Evolutionary conservation across 2,329 filamentous ascomycete species (phyloP).

Genomic region (Diaporthe sp.): DNA sequence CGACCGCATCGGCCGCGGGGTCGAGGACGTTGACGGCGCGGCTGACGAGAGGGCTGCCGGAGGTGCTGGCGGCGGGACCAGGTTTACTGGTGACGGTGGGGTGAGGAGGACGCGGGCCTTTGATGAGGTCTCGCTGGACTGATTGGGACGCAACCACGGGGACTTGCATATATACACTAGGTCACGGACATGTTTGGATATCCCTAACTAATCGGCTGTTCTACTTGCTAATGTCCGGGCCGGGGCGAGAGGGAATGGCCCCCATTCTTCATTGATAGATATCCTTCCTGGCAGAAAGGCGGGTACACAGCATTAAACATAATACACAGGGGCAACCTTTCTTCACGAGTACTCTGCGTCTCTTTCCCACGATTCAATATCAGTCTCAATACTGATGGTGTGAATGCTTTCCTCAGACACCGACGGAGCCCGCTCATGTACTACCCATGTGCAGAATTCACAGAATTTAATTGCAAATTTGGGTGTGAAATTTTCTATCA

Average conservation of each 20-base stretch:
- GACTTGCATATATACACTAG: not conserved
- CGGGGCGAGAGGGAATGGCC: not conserved
- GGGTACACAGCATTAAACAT: not conserved
- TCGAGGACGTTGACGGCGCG: constrained; percentile 15
- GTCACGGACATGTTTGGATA: not conserved
- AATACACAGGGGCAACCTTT: constrained; percentile 1
- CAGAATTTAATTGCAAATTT: not conserved
- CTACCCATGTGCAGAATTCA: not conserved
- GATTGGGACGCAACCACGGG: not conserved
- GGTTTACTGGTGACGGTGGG: not conserved
- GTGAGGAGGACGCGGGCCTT: not conserved
- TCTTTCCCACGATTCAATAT: not conserved
- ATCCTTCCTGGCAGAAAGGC: not conserved
- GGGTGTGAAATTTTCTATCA: not conserved
- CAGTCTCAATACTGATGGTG: not conserved
- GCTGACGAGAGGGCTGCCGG: not conserved
- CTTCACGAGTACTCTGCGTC: not conserved
- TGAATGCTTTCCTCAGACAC: not conserved
- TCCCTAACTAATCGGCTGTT: not conserved
- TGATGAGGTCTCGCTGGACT: constrained; percentile 9
- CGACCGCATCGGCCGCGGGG: not conserved
- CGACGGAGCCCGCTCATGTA: not conserved
- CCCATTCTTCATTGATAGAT: not conserved
- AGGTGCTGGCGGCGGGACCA: not conserved
- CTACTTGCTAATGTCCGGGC: not conserved